Conservation (phyloP, 2,329 filamentous ascomycete genomes). For the Ophiostoma triangulosporum region DNA sequence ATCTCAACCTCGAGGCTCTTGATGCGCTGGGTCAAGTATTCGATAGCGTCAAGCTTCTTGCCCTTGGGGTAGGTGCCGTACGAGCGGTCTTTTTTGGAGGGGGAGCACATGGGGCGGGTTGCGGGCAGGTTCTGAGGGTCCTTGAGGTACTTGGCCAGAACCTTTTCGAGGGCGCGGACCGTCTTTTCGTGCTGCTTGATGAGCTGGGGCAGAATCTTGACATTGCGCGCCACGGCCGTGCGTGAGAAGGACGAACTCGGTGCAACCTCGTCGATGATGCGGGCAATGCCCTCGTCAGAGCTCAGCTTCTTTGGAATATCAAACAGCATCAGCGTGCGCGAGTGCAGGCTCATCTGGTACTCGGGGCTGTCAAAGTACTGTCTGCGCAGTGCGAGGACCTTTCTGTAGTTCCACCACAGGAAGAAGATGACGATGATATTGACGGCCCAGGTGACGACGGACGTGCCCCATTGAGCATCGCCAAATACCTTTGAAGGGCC, state of each 20-base stretch:
- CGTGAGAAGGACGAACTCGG: conserved; percentile 67
- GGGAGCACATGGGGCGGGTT: conserved; percentile 63
- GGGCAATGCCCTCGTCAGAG: conserved; percentile 75
- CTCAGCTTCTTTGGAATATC: conserved; percentile 68
- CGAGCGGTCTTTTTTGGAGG: conserved; percentile 65
- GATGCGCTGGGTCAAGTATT: conserved; percentile 80
- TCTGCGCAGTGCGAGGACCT: conserved; percentile 56
- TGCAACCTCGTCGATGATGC: conserved; percentile 67
- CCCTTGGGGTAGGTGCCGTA: conserved; percentile 49
- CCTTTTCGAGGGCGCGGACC: conserved; percentile 69
- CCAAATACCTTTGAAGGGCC: conserved; percentile 44
- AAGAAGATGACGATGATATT: conserved; percentile 66
- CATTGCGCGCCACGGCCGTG: conserved; percentile 77
- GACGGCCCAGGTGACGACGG: conserved; percentile 49
- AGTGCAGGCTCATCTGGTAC: conserved; percentile 77
- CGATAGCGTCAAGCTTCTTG: conserved; percentile 82
- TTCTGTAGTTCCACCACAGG: conserved; percentile 81
- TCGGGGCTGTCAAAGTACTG: conserved; percentile 75
- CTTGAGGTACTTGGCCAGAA: conserved; percentile 81
- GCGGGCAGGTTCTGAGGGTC: conserved; percentile 69
- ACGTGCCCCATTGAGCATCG: conserved; percentile 42
- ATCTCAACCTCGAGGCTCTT: conserved; percentile 71
- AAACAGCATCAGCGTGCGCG: conserved; percentile 59
- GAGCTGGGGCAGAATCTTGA: conserved; percentile 74
- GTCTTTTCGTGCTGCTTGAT: conserved; percentile 72